phyloP scores from a whole-genome alignment of 495 filamentous ascomycete genomes.

The Penicillium odoratum region DNA sequence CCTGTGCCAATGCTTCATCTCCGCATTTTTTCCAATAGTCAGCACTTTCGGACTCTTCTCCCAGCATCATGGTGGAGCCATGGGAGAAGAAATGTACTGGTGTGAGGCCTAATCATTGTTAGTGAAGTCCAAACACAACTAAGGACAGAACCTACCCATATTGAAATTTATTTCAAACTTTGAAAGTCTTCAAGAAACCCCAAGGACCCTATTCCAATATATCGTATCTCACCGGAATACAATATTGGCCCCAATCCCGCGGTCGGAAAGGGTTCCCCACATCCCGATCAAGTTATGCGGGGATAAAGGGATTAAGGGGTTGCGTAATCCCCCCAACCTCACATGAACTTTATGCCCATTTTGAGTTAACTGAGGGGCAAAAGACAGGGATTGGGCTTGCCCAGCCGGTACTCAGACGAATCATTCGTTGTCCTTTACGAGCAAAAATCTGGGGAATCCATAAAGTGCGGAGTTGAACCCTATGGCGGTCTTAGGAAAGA shows the following conservation, averaged over 20 bases:
- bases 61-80: constrained; percentile 68
- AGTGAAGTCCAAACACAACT: not conserved
- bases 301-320: not conserved
- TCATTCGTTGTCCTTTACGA: not conserved
- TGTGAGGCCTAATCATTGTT: constrained; percentile 18
- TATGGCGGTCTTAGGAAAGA: not conserved
- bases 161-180: not conserved
- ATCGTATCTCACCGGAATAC: not conserved
- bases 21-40: constrained; percentile 64
- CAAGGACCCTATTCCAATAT: not conserved
- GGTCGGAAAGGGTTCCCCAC: constrained; percentile 21
- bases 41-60: constrained; percentile 56
- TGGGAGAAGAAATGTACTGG: constrained; percentile 69
- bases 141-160: not conserved
- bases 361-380: not conserved
- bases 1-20: constrained; percentile 54
- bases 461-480: not conserved
- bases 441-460: not conserved
- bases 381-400: not conserved
- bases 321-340: not conserved
- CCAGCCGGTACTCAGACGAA: not conserved
- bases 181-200: no score
- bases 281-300: constrained; percentile 16
- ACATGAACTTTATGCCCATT: not conserved
- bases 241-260: not conserved